Base-by-base conservation (phyloP, 2,329 filamentous ascomycete genomes). In the Claviceps lovelessii region DNA sequence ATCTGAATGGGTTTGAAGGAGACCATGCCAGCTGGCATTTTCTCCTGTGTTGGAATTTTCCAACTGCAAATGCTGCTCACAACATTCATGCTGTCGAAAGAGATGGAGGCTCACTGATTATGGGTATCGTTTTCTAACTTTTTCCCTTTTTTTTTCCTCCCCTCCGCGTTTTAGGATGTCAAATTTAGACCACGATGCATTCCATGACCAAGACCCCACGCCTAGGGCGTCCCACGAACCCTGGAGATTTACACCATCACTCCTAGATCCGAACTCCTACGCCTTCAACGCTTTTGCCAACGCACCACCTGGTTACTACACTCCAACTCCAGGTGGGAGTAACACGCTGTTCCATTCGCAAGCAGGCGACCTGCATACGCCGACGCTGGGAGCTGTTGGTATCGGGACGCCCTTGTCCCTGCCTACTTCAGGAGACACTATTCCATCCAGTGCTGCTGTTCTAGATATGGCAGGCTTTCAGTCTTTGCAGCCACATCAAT, bases 211-310 rank as follows among this genome's bases (percentile, higher is more conserved):
- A 64, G 89, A 95, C 64, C 85, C 87, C 23, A 95, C 88, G 4
- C 88, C 89, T 5, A 81, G 86, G 66, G 86, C 84, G 19, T 80
- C 85, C 46, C 83, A 86, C 63, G 90, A 96, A 61, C 83, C 80
- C 62, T 93, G 90, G 84, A 81, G 86, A 60, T 90, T 95, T 64
- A 95, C 90, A 2, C 89, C 90, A 4, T 93, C 90, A 28, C 75
- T 95, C 55, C 79, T 97, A 65, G 91, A 97, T 65, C 83, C 89
- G 19, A 89, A 85, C 67, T 86, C 88, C 35, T 88, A 88, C 67
- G 81, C 83, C 29, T 96, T 95, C 70, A 78, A 82, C 57, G 77
- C 78, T 55, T 91, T 95, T 64, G 83, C 85, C 59, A 88, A 87
- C 68, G 86, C 90, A 59, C 80, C 85, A 49, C 80, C 86, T 17